Conservation (phyloP, 164 flowering plant species). For the Chloranthus sessilifolius region DNA sequence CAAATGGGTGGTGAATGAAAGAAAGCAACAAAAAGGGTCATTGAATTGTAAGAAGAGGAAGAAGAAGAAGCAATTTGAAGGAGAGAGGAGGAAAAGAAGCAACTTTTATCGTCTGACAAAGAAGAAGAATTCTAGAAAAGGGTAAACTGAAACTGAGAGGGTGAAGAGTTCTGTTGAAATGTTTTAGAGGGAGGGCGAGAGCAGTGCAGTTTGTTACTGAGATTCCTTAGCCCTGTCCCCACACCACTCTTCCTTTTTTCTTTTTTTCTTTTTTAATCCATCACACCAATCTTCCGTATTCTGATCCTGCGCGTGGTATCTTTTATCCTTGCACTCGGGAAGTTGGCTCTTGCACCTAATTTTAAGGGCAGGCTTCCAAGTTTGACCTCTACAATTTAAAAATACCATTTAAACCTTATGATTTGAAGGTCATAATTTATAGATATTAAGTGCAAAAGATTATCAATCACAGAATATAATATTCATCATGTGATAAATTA, state of each 20-base stretch:
- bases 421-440: no score
- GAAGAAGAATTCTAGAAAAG: no score
- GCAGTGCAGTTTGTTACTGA: conserved; percentile 12
- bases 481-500: no score
- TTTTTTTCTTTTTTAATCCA: no score
- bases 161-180: background rate
- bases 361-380: no score
- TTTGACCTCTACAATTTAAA: no score
- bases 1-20: background rate
- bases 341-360: no score
- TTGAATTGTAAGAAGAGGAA: no score
- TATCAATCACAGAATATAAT: no score
- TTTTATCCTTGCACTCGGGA: background rate
- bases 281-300: no score
- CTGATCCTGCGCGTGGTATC: conserved; percentile 9
- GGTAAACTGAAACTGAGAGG: background rate
- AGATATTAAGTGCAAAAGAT: no score
- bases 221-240: conserved; percentile 8
- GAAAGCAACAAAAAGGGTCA: background rate
- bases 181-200: background rate
- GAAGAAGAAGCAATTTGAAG: background rate
- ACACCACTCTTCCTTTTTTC: conserved; percentile 7
- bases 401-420: no score
- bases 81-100: background rate
- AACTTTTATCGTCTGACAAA: background rate